phyloP scores from a whole-genome alignment of 2,329 filamentous ascomycete species.

The Drechslerella dactyloides region DNA sequence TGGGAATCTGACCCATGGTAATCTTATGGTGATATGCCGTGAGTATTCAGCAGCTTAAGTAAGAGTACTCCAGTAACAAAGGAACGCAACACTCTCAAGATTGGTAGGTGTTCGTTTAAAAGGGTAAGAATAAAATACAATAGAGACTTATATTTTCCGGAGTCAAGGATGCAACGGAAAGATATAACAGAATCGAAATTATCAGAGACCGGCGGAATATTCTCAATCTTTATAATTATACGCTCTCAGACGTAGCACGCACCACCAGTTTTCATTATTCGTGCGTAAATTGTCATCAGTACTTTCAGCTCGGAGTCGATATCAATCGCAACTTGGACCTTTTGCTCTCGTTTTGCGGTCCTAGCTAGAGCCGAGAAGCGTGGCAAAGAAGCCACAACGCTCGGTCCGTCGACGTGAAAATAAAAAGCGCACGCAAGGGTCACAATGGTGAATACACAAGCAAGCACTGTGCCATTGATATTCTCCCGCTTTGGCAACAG shows the following conservation, averaged over 20 bases:
- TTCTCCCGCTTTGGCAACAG: conserved; percentile 28
- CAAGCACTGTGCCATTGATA: conserved; percentile 14
- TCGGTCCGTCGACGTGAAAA: conserved; percentile 28
- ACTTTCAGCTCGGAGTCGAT: conserved; percentile 20
- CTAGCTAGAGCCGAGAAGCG: conserved; percentile 6
- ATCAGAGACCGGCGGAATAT: no score
- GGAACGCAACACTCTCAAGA: no score
- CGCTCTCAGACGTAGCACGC: no score
- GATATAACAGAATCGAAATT: no score
- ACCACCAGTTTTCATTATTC: conserved; percentile 6
- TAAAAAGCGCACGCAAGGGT: conserved; percentile 43
- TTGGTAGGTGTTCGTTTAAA: no score
- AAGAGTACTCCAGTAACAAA: no score
- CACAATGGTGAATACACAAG: conserved; percentile 15
- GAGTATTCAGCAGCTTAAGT: no score
- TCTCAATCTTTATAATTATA: no score
- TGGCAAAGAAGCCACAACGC: conserved; percentile 17
- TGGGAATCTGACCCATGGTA: conserved; percentile 43
- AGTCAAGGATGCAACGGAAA: conserved; percentile 15
- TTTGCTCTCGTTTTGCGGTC: conserved; percentile 2
- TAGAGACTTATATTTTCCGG: conserved; percentile 38
- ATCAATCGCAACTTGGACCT: conserved; percentile 22
- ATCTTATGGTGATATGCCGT: no score
- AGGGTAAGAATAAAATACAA: no score
- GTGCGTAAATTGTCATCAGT: conserved; percentile 28